These are phyloP conservation scores for Suillus fuscotomentosus DNA, from an alignment of 768 basidiomycete genomes.

Conservation along the genomic window DNA sequence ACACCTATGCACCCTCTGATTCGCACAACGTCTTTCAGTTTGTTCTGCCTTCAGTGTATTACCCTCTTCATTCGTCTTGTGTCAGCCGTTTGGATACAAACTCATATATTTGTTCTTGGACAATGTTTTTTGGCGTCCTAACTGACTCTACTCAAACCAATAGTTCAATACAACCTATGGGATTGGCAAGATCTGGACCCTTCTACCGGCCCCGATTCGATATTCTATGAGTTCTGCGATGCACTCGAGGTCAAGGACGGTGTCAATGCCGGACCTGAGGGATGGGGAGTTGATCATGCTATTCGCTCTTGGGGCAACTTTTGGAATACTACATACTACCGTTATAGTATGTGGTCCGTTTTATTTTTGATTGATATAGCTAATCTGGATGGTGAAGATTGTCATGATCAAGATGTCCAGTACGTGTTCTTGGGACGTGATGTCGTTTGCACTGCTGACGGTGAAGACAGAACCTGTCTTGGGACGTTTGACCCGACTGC, in stretches of 20 bases:
- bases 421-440: constrained; percentile 28
- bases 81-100: not conserved
- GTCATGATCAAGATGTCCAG: constrained; percentile 45
- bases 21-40: not conserved
- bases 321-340: constrained; percentile 51
- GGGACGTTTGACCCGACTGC: constrained; percentile 38
- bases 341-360: constrained; percentile 33
- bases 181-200: constrained; percentile 69
- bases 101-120: too few species aligned
- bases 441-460: constrained; percentile 22
- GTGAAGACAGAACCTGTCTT: constrained; percentile 40
- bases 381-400: constrained; percentile 39
- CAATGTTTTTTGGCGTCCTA: not conserved
- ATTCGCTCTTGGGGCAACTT: constrained; percentile 58
- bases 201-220: constrained; percentile 35
- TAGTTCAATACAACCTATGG: constrained; percentile 42
- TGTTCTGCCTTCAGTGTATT: not conserved
- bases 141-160: not conserved
- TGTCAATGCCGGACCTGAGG: constrained; percentile 39
- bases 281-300: constrained; percentile 65
- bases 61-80: not conserved
- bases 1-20: not conserved
- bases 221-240: constrained; percentile 41
- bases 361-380: not conserved
- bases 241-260: constrained; percentile 38